Evolutionary conservation across 2,329 filamentous ascomycete species (phyloP).

Genomic region (Apiospora koreana): DNA sequence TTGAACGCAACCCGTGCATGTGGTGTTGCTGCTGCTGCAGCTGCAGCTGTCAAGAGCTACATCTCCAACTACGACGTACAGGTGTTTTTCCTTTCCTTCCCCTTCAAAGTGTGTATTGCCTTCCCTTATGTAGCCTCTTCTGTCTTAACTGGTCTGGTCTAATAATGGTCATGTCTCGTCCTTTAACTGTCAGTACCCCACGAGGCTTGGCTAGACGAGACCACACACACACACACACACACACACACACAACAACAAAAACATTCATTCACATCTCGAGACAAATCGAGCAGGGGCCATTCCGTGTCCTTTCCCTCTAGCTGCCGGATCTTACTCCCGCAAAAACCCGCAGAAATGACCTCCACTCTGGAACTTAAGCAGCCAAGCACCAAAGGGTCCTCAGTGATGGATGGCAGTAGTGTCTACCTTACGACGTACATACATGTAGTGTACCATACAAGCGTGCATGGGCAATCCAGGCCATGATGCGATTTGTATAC

Average conservation of each 20-base stretch:
- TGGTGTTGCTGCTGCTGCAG: not conserved
- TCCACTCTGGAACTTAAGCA: not conserved
- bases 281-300: conserved; percentile 6
- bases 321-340: conserved; percentile 11
- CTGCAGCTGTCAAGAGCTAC: not conserved
- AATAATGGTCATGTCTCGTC: not conserved
- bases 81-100: not conserved
- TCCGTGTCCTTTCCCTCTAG: not conserved
- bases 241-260: not conserved
- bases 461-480: not conserved
- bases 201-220: not conserved
- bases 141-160: not conserved
- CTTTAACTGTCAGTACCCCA: not conserved
- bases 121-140: no score
- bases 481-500: not conserved
- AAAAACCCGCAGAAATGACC: conserved; percentile 2
- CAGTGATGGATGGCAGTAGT: not conserved
- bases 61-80: not conserved
- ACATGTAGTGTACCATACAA: not conserved
- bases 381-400: not conserved
- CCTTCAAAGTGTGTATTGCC: not conserved
- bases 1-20: not conserved
- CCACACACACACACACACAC: not conserved
- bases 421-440: no score
- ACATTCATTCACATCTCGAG: not conserved